Percentiles rank a stretch among this genome's conserved stretches.
Evolutionary conservation across 2,329 filamentous ascomycete species (phyloP).

Genomic region (Colletotrichum godetiae): DNA sequence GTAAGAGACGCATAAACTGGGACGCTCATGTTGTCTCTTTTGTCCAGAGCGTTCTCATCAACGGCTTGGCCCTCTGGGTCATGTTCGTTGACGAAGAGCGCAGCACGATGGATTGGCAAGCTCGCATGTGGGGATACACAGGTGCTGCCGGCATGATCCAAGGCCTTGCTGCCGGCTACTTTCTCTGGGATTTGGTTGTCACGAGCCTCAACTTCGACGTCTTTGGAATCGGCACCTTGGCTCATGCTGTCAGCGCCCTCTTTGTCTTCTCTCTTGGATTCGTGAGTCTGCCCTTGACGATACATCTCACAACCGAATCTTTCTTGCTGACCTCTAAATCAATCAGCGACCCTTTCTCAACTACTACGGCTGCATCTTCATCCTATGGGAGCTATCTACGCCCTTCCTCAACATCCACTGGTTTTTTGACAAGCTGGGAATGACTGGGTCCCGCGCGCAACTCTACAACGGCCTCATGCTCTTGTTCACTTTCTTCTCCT

Average conservation of each 20-base stretch:
- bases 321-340: slow-evolving; percentile 19
- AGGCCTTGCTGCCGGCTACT: slow-evolving; percentile 83
- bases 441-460: slow-evolving; percentile 80
- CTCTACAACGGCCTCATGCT: slow-evolving; percentile 82
- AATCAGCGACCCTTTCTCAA: slow-evolving; percentile 83
- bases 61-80: slow-evolving; percentile 77
- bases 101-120: slow-evolving; percentile 71
- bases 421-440: slow-evolving; percentile 88
- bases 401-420: slow-evolving; percentile 91
- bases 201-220: slow-evolving; percentile 75
- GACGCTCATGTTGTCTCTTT: slow-evolving; percentile 89
- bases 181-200: slow-evolving; percentile 83
- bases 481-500: slow-evolving; percentile 79
- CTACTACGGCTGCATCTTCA: slow-evolving; percentile 83
- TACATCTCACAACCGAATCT: slow-evolving; percentile 8
- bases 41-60: slow-evolving; percentile 80
- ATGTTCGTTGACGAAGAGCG: slow-evolving; percentile 77
- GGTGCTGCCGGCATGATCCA: slow-evolving; percentile 79
- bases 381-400: slow-evolving; percentile 88
- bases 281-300: slow-evolving; percentile 62
- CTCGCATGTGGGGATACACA: slow-evolving; percentile 82
- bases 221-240: slow-evolving; percentile 81
- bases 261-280: slow-evolving; percentile 83
- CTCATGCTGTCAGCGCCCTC: slow-evolving; percentile 80
- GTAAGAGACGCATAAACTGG: slow-evolving; percentile 80